These are phyloP conservation scores for Diplodia mutila DNA, from an alignment of 2,329 filamentous ascomycete genomes.

Conservation along the genomic window DNA sequence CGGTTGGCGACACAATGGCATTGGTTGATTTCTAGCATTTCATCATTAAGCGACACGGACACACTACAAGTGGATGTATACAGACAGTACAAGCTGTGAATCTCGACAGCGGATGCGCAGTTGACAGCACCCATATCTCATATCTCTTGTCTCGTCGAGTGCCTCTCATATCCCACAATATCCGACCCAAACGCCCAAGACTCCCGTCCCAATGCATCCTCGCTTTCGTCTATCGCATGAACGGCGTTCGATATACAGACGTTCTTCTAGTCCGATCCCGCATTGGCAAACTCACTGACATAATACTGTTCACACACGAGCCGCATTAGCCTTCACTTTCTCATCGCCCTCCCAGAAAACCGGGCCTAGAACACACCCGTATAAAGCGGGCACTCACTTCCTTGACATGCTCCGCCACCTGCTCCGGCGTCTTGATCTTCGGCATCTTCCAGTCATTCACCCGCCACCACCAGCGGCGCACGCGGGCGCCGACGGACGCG, in stretches of 20 bases:
- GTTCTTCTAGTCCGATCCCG: slow-evolving; percentile 7
- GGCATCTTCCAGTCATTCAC: slow-evolving; percentile 80
- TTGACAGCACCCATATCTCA: neutral
- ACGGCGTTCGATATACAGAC: neutral
- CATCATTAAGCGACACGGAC: neutral
- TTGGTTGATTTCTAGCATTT: neutral
- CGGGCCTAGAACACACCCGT: slow-evolving; percentile 3
- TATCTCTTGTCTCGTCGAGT: neutral
- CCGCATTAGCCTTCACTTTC: neutral
- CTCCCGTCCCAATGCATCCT: slow-evolving; percentile 7
- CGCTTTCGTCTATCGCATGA: neutral
- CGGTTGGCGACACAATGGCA: too few relatives aligned
- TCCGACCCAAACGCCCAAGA: neutral
- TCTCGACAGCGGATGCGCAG: neutral
- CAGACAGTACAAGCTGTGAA: neutral
- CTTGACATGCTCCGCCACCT: slow-evolving; percentile 9
- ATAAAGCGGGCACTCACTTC: slow-evolving; percentile 24
- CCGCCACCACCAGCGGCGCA: slow-evolving; percentile 91
- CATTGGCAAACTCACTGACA: slow-evolving; percentile 16
- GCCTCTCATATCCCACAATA: neutral
- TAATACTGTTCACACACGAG: slow-evolving; percentile 7
- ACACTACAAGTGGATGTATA: neutral
- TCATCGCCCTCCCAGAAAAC: neutral
- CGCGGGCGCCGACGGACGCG: slow-evolving; percentile 71
- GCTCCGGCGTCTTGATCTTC: neutral